These are phyloP conservation scores for Aspergillus fischeri DNA, from an alignment of 2,329 filamentous ascomycete genomes.

Conservation along the genomic window DNA sequence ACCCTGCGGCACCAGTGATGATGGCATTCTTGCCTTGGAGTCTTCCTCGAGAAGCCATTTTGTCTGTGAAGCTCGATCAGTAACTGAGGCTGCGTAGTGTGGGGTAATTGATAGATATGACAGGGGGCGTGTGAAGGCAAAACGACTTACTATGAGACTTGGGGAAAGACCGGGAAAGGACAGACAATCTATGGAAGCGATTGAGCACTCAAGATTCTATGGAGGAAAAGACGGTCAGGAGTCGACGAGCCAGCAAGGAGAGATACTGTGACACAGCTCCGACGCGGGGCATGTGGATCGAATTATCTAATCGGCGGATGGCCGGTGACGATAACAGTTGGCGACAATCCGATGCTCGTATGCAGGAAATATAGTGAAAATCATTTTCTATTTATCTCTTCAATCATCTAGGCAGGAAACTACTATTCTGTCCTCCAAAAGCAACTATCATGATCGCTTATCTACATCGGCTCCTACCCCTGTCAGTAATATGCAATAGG, in stretches of 20 bases:
- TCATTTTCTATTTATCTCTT: neutral
- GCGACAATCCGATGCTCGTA: neutral
- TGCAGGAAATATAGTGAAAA: no score
- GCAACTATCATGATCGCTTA: no score
- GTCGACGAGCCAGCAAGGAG: neutral
- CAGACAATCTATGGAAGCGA: neutral
- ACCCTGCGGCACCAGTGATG: constrained; percentile 84
- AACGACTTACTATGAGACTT: neutral
- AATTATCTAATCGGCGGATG: neutral
- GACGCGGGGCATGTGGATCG: neutral
- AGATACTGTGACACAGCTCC: neutral
- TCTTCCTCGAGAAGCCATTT: constrained; percentile 31
- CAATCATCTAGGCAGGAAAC: no score
- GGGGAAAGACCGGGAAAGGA: neutral
- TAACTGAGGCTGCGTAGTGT: neutral
- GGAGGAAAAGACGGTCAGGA: neutral
- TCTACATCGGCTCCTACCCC: neutral
- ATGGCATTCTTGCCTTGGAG: constrained; percentile 66
- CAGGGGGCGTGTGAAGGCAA: neutral
- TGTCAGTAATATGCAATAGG: neutral
- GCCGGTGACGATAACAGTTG: neutral
- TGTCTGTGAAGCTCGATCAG: neutral
- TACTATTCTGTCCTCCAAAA: no score
- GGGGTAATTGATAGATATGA: neutral
- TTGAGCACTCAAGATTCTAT: neutral